Evolutionary conservation across 805 yeast species (phyloP).

Genomic region (Komagataella phaffii): DNA sequence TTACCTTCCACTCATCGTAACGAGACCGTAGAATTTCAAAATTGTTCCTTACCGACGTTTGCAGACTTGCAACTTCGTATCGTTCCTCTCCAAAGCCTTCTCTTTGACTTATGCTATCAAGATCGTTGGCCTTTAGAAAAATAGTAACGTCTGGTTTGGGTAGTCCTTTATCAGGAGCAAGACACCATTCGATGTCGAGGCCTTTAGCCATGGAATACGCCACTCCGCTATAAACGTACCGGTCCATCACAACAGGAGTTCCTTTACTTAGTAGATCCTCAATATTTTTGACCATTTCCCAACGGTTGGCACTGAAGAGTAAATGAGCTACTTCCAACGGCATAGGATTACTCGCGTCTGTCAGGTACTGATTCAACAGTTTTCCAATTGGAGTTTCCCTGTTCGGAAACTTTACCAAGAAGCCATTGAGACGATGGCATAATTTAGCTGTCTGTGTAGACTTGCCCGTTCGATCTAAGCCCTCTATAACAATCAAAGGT

Average conservation of each 20-base stretch:
- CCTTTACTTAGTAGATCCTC: constrained; percentile 34
- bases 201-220: constrained; percentile 88
- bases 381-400: constrained; percentile 73
- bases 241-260: constrained; percentile 52
- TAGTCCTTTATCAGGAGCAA: constrained; percentile 68
- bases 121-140: constrained; percentile 50
- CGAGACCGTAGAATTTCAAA: constrained; percentile 24
- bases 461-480: constrained; percentile 91
- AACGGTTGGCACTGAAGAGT: constrained; percentile 83
- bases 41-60: constrained; percentile 47
- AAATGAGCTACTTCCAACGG: constrained; percentile 79
- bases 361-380: constrained; percentile 62
- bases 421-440: constrained; percentile 12
- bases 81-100: constrained; percentile 92
- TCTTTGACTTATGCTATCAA: constrained; percentile 30
- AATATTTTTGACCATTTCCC: constrained; percentile 62
- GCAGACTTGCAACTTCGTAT: constrained; percentile 69
- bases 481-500: constrained; percentile 69
- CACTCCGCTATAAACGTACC: constrained; percentile 87
- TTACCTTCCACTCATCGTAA: constrained; percentile 27
- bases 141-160: constrained; percentile 78
- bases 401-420: constrained; percentile 74
- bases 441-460: constrained; percentile 60
- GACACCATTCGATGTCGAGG: constrained; percentile 63
- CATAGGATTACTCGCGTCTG: constrained; percentile 31